These are phyloP conservation scores for Brasilioporus rufonigricans DNA, from an alignment of 768 basidiomycete species.

Conservation along the genomic window DNA sequence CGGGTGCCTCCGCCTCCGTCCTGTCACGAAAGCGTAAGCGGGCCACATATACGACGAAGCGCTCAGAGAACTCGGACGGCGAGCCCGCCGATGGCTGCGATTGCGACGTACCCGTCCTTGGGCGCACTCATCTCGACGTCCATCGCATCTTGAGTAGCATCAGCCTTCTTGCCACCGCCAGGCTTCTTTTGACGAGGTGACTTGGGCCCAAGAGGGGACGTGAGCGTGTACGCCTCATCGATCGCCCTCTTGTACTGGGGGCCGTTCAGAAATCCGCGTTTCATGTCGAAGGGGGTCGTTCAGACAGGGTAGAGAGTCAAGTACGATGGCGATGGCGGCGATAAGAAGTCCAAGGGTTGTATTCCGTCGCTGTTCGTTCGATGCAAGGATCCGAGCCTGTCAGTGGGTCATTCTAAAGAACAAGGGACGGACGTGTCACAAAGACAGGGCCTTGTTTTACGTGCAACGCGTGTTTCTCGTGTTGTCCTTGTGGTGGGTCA, in stretches of 20 bases:
- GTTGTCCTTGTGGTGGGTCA: neutral
- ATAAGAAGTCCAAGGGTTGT: neutral
- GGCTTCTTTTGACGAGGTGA: neutral
- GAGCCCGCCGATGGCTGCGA: too few relatives aligned
- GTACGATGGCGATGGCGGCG: neutral
- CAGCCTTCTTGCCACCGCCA: neutral
- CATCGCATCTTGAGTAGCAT: neutral
- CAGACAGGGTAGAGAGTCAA: neutral
- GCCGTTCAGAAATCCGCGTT: conserved; percentile 21
- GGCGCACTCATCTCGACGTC: neutral
- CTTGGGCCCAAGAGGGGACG: neutral
- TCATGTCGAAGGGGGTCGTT: conserved; percentile 10
- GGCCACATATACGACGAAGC: neutral
- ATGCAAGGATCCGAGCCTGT: too few relatives aligned
- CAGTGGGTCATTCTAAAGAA: too few relatives aligned
- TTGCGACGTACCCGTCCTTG: neutral
- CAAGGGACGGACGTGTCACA: too few relatives aligned
- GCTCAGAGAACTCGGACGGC: neutral
- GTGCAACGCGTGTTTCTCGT: too few relatives aligned
- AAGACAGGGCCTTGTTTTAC: too few relatives aligned
- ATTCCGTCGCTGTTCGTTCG: too few relatives aligned
- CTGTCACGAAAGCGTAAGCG: neutral
- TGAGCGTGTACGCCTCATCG: conserved; percentile 2
- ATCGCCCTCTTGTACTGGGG: conserved; percentile 8
- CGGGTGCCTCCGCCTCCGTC: neutral